Base-by-base conservation (phyloP, 768 basidiomycete species). In the Kwoniella botswanensis region DNA sequence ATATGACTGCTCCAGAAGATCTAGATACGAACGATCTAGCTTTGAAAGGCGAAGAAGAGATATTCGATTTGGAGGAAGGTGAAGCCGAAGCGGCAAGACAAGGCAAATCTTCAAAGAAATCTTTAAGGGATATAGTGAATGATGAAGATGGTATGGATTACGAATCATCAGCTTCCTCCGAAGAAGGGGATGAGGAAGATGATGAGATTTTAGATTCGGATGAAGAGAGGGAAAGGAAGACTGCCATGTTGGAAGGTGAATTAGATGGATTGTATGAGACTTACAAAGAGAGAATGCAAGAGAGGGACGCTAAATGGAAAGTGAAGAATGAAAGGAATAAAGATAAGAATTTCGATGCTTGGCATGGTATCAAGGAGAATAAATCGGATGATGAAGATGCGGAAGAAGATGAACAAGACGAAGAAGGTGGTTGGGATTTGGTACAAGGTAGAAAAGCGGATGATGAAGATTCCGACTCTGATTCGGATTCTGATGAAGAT, bases 1-100 rank as follows among this genome's bases (percentile, higher is more conserved):
- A 93, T 80, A 99, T 99, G 97, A 93, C 92, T 13, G 93, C 94
- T 21, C 97, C 97, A n/a, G 86, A 95, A 74, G 97, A 98, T 76
- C 94, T 98, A 73, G 95, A 94, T 81, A 84, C 94, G 70, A 80
- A 82, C 56, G 86, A 88, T 63, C 85, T 88, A 2, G 87, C 91
- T 18, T 86, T 96, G 18, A 86, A 85, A n/a, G 80, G 88, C 24
- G 81, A 82, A 46, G 95, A 98, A 75, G 94, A 98, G 75, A 86
- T 97, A 24, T 98, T 98, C 77, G 93, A 95, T 78, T 87, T 98
- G 53, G 89, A 86, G 60, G 86, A 87, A 55, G 88, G 89, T 5
- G 89, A 91, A 81, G 85, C 82, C 55, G 84, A 84, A 56, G 76
- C 86, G 4, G 70, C 76, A 24, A 74, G 84, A 61, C 85, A 76